phyloP scores from a whole-genome alignment of 139 green algal genomes.

The Closterium sp. region DNA sequence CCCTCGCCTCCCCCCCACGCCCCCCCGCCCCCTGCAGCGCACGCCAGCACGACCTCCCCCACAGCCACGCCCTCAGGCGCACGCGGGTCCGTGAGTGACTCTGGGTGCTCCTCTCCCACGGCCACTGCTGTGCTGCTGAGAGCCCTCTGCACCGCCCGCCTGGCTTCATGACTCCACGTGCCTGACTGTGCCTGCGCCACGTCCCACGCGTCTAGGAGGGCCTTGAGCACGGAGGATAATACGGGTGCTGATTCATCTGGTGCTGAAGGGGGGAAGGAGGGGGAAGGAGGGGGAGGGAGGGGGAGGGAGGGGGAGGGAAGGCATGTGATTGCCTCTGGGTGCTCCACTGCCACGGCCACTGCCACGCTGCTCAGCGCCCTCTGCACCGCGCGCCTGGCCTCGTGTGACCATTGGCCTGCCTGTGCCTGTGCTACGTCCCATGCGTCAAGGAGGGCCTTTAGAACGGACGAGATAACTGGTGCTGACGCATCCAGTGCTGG shows the following conservation, averaged over 20 bases:
- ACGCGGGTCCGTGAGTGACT: background rate
- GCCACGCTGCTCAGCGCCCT: background rate
- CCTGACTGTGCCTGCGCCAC: background rate
- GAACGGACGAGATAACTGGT: background rate
- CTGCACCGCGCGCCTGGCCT: background rate
- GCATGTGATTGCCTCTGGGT: background rate
- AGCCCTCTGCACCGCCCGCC: background rate
- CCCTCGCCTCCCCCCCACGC: background rate
- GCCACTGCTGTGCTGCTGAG: background rate
- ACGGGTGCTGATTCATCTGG: background rate
- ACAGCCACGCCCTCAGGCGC: background rate
- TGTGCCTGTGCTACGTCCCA: background rate
- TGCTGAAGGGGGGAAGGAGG: background rate
- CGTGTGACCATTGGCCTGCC: background rate
- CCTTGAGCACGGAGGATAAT: background rate
- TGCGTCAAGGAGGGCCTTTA: background rate
- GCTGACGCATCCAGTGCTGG: background rate
- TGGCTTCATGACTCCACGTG: background rate
- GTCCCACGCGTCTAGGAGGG: background rate
- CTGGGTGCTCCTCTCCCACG: background rate
- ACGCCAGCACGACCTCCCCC: constrained; percentile 10
- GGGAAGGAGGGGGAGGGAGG: background rate
- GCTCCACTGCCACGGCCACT: background rate
- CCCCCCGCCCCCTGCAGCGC: background rate
- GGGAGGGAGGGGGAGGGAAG: background rate